Evolutionary conservation across 768 basidiomycete species (phyloP), one percentile per base, ranked within the genome.

Genomic region (Galerina marginata): DNA sequence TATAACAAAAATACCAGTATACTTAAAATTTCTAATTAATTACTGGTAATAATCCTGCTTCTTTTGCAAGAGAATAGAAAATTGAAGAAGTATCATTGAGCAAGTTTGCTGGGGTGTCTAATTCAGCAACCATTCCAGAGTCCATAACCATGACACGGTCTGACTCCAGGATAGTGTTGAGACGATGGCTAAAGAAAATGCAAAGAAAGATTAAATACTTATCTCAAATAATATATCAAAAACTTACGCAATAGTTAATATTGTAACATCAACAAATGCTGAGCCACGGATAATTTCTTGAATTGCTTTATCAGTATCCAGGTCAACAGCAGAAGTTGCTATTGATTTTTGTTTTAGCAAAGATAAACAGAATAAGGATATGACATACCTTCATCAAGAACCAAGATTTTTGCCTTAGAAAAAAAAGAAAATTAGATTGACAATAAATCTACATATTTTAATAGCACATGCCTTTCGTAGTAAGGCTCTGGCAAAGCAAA

Each of bases 281-380:
- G 88, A 83, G 6, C 94, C 92, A 26, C 87, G 83, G 47, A 96
- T 91, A 62, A 95, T 94, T 10, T 88, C 87, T 77, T 97, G 95
- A 63, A 96, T 92, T 29, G 90, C 90, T 58, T 83, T 83, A 70
- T 96, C 95, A 9, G 94, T 96, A 69, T 96, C 93, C 37, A 95
- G 77, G 72, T 96, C 95, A 51, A 96, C 93, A 16, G 93, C 93
- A 39, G 89, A 92, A 5, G 93, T 96, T 2, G 93, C 92, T 91
- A 61, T 51, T 62, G 49, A 33, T 54, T 16, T 48, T 15, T 50
- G 54, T 9, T 46, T 59, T 37, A 36, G 50, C 43, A 23, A 25
- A 46, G n/a, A 47, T 29, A 39, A 50, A 15, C 25, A 4, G 12
- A 12, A 11, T 6, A 38, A 43, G 15, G 38, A 10, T 23, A 25